Percentiles rank a stretch among this genome's conserved stretches.
phyloP scores from a whole-genome alignment of 1,284 basidiomycete genomes.

The Rhizoctonia solani region DNA sequence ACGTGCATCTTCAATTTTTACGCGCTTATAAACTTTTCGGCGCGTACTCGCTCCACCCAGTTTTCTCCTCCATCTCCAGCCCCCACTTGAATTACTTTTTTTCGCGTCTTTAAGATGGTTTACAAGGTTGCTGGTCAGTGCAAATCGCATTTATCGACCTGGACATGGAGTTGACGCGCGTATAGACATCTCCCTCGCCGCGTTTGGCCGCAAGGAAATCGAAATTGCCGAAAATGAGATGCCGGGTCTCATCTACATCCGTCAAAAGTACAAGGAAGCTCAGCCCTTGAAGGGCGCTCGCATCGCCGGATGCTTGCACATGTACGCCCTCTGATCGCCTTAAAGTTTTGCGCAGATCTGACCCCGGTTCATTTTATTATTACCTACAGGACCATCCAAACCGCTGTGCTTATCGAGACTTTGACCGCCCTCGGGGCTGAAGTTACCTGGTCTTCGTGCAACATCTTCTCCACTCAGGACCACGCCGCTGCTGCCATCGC shows the following conservation, averaged over 20 bases:
- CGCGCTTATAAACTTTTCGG: slow-evolving; percentile 42
- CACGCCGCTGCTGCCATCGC: slow-evolving; percentile 99
- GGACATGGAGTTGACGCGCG: slow-evolving; percentile 43
- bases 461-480: slow-evolving; percentile 99
- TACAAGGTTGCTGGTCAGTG: slow-evolving; percentile 79
- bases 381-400: slow-evolving; percentile 85
- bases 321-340: slow-evolving; percentile 55
- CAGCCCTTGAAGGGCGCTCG: slow-evolving; percentile 95
- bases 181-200: slow-evolving; percentile 91
- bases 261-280: slow-evolving; percentile 78
- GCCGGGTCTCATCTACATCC: slow-evolving; percentile 92
- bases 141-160: neutral
- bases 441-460: slow-evolving; percentile 99
- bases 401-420: slow-evolving; percentile 96
- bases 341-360: neutral
- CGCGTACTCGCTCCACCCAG: slow-evolving; percentile 41
- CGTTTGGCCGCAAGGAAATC: slow-evolving; percentile 97
- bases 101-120: slow-evolving; percentile 59
- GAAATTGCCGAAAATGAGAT: slow-evolving; percentile 97
- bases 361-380: slow-evolving; percentile 15
- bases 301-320: slow-evolving; percentile 97
- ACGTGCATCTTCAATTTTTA: slow-evolving; percentile 47
- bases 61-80: slow-evolving; percentile 43
- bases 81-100: too few relatives aligned
- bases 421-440: slow-evolving; percentile 93